Evolutionary conservation across 352 stramenopile species (phyloP).

Genomic region (Phytopythium boreale): DNA sequence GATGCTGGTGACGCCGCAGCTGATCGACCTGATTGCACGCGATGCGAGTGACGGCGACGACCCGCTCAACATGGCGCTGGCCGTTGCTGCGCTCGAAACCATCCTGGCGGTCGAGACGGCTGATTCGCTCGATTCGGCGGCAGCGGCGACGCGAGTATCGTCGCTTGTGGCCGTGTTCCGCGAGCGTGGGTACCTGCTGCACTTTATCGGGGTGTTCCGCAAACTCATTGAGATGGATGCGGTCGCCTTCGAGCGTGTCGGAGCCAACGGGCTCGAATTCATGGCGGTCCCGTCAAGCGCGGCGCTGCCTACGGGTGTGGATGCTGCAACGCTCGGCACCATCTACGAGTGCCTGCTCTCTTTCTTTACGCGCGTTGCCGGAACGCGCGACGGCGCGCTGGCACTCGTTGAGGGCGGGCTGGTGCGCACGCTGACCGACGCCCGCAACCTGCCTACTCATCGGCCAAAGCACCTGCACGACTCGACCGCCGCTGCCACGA

Average conservation of each 20-base stretch:
- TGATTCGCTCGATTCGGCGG: not conserved
- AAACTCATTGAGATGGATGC: conserved; percentile 73
- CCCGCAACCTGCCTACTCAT: conserved; percentile 61
- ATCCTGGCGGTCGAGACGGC: conserved; percentile 49
- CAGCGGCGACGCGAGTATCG: conserved; percentile 11
- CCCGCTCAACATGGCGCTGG: conserved; percentile 77
- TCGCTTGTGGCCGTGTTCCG: conserved; percentile 55
- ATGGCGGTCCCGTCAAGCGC: conserved; percentile 36
- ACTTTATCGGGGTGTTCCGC: conserved; percentile 78
- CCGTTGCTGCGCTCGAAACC: conserved; percentile 67
- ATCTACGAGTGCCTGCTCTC: conserved; percentile 86
- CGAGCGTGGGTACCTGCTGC: conserved; percentile 73
- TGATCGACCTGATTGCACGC: conserved; percentile 67
- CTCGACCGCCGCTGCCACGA: conserved; percentile 24
- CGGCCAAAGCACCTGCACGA: conserved; percentile 56
- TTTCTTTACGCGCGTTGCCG: conserved; percentile 63
- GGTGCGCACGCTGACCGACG: conserved; percentile 58
- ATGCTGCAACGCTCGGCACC: conserved; percentile 64
- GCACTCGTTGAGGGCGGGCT: conserved; percentile 71
- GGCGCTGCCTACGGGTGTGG: conserved; percentile 42
- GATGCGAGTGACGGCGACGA: conserved; percentile 79
- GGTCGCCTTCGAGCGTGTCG: conserved; percentile 33
- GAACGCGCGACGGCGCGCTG: conserved; percentile 58
- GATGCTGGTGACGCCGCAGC: conserved; percentile 20
- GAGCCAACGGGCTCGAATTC: conserved; percentile 23